Percentiles rank a stretch among this genome's conserved stretches.
Conservation (phyloP, 163 green algal genomes). For the Chloromonas sp. region DNA sequence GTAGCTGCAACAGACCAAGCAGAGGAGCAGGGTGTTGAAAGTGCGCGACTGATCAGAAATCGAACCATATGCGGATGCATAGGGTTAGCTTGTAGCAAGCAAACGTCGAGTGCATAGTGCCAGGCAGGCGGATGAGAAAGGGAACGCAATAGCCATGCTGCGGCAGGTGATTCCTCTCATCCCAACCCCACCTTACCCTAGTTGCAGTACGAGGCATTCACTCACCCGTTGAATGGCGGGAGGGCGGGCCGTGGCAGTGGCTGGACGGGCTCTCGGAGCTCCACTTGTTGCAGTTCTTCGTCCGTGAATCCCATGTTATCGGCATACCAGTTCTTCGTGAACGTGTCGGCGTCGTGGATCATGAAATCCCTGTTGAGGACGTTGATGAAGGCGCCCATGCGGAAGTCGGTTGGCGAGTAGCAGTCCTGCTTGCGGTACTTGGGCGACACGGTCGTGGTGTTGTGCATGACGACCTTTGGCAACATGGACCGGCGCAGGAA, state of each 20-base stretch:
- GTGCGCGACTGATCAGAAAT: no score
- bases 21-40: no score
- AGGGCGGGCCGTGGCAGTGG: conserved; percentile 48
- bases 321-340: conserved; percentile 73
- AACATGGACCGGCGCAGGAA: conserved; percentile 77
- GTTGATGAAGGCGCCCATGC: conserved; percentile 61
- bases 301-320: conserved; percentile 55
- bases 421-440: conserved; percentile 41
- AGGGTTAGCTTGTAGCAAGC: no score
- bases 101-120: no score
- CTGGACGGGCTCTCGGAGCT: conserved; percentile 57
- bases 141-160: no score
- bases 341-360: conserved; percentile 86
- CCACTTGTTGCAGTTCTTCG: conserved; percentile 56
- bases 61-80: no score
- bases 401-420: conserved; percentile 63
- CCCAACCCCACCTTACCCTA: no score
- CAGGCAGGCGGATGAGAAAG: no score
- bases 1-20: conserved; percentile 30
- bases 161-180: no score
- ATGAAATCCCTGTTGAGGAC: conserved; percentile 79
- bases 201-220: no score
- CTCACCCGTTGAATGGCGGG: conserved; percentile 74
- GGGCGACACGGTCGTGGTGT: conserved; percentile 28
- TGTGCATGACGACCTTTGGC: conserved; percentile 42